phyloP scores from a whole-genome alignment of 306 rosid genomes.

The Quercus rubra region DNA sequence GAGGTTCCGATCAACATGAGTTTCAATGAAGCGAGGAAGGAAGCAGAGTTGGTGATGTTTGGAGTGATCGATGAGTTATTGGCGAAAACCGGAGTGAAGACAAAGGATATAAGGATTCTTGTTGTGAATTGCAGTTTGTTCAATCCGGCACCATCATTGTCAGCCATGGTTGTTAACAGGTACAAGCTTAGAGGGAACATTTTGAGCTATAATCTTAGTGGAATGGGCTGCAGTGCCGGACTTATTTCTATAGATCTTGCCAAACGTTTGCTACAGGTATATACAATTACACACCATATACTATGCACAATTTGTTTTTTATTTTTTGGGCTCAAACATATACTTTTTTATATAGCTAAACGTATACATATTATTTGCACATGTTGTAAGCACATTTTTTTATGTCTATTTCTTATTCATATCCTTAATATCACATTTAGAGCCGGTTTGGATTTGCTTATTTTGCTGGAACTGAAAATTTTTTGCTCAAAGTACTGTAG shows the following conservation, averaged over 20 bases:
- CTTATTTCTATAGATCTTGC: neutral
- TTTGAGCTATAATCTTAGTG: neutral
- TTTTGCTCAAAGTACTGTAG: too few relatives aligned
- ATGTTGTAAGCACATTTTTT: too few relatives aligned
- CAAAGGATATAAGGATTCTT: neutral
- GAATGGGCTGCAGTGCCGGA: slow-evolving; percentile 4
- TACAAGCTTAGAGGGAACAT: neutral
- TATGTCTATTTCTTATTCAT: too few relatives aligned
- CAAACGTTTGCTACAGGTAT: neutral
- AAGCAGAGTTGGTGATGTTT: neutral
- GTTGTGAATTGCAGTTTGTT: neutral
- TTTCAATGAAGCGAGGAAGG: neutral
- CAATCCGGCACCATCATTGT: neutral
- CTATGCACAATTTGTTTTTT: too few relatives aligned
- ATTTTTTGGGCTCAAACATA: too few relatives aligned
- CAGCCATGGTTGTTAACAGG: neutral
- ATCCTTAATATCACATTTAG: too few relatives aligned
- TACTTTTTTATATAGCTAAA: too few relatives aligned
- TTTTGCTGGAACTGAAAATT: too few relatives aligned
- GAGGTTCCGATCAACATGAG: neutral
- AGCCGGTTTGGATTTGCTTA: too few relatives aligned
- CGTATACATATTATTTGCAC: too few relatives aligned
- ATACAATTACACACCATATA: neutral
- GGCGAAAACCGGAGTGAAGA: neutral
- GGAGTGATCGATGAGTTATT: neutral